phyloP scores from a whole-genome alignment of 176 grass and related monocot genomes.

The Pontederia crassipes region DNA sequence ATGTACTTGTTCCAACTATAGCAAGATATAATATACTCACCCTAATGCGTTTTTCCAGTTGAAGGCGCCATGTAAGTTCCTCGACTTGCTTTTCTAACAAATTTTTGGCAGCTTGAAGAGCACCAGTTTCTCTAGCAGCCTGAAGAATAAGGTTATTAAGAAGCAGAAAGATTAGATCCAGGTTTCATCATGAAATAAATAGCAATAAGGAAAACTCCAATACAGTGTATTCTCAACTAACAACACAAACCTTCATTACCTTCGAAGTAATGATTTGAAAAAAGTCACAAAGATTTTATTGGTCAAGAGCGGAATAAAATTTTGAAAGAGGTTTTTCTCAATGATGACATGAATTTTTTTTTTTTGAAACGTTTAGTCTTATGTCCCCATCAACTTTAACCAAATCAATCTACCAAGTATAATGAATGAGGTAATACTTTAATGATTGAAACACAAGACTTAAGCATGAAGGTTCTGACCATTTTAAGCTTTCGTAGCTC shows the following conservation, averaged over 20 bases:
- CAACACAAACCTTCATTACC: too few relatives aligned
- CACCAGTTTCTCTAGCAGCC: slow-evolving; percentile 98
- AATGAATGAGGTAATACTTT: not conserved
- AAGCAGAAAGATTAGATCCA: slow-evolving; percentile 1
- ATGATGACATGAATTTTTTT: too few relatives aligned
- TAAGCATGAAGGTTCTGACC: slow-evolving; percentile 27
- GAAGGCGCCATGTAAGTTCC: slow-evolving; percentile 79
- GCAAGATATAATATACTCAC: slow-evolving; percentile 40
- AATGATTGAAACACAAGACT: too few relatives aligned
- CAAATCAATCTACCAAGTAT: not conserved
- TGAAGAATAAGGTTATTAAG: slow-evolving; percentile 24
- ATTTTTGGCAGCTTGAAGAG: slow-evolving; percentile 94
- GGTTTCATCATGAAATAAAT: slow-evolving; percentile 10
- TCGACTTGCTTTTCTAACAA: slow-evolving; percentile 97
- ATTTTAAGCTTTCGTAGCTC: slow-evolving; percentile 94
- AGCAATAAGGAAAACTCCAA: not conserved
- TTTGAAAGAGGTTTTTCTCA: too few relatives aligned
- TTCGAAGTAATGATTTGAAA: too few relatives aligned
- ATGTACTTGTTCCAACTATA: not conserved
- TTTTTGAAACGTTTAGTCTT: too few relatives aligned
- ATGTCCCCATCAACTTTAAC: not conserved
- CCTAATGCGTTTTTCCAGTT: slow-evolving; percentile 92
- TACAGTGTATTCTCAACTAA: not conserved
- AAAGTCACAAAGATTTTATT: too few relatives aligned
- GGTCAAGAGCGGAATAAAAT: too few relatives aligned